Evolutionary conservation across 2,329 filamentous ascomycete genomes (phyloP), one percentile per base, ranked within the genome.

Genomic region (Epichloe coenophiala): DNA sequence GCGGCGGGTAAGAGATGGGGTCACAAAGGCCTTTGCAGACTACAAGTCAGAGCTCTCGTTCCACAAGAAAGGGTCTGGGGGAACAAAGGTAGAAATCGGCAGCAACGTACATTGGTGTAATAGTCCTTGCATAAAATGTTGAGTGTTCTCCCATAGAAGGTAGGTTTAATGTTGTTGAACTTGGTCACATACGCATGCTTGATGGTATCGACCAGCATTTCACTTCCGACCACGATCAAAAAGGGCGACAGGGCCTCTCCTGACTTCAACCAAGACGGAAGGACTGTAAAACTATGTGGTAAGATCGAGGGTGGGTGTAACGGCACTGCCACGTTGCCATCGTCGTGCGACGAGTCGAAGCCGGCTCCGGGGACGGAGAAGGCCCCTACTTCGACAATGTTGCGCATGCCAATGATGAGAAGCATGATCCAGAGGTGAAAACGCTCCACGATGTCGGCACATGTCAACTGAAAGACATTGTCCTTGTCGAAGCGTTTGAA

Each of bases 401-500:
- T 98, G 50, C 93, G 86, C 66, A 95, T 84, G 8, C 88, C 93
- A 54, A 98, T 97, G 62, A 98, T 96, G 55, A 93, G 77, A 1
- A 98, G 77, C 84, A 98, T 97, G 45, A 98, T 80, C 88, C 91
- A 97, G 2, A 98, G 78, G 62, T 98, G 93, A 60, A 98, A 98
- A 1, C 93, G 81, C 68, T 98, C 93, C 2, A 98, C 93, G 36
- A 98, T 84, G 63, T 98, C 93, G 4, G 93, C 91, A 57, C 93
- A 98, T 0, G 91, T 95, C 13, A 98, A 75, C 65, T 98, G 93
- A 63, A 98, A 98, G 0, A 95, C 72, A 57, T 95, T 97, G 63
- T 98, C 93, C 65, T 96, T 97, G 60, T 98, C 93, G 56, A 97
- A 95, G 54, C 91, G 93, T 71, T 98, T 97, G 74, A 98, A 98